A percentile compares a stretch with the other conserved stretches of the same genome.
Conservation (phyloP, 2,329 filamentous ascomycete species). For the Trichophyton verrucosum region DNA sequence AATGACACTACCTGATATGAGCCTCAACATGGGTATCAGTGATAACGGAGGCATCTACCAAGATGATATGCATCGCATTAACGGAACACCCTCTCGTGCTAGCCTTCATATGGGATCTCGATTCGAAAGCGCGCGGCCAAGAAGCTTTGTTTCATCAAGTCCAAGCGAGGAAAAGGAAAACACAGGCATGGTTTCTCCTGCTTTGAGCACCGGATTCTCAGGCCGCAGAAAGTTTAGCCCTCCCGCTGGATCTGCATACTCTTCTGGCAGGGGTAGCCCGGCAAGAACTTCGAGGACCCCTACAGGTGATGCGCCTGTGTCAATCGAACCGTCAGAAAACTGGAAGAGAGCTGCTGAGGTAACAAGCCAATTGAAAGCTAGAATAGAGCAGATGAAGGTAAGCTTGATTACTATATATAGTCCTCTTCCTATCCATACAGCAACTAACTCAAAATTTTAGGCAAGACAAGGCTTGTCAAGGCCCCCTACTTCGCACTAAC, state of each 20-base stretch:
- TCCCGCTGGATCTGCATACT: slow-evolving; percentile 23
- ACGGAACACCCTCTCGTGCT: slow-evolving; percentile 17
- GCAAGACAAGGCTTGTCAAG: slow-evolving; percentile 35
- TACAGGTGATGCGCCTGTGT: slow-evolving; percentile 21
- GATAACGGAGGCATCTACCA: slow-evolving; percentile 39
- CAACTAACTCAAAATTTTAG: slow-evolving; percentile 16
- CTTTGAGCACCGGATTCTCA: slow-evolving; percentile 20
- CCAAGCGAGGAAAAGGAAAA: slow-evolving; percentile 70
- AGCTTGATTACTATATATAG: not conserved
- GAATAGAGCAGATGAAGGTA: slow-evolving; percentile 97
- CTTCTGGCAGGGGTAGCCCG: slow-evolving; percentile 28
- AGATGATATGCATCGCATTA: slow-evolving; percentile 20
- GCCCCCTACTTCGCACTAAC: slow-evolving; percentile 17
- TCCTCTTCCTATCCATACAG: not conserved
- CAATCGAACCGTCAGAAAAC: slow-evolving; percentile 60
- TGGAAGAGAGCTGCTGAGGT: slow-evolving; percentile 97
- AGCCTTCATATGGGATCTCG: slow-evolving; percentile 28
- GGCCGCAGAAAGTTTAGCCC: slow-evolving; percentile 35
- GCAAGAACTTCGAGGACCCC: slow-evolving; percentile 17
- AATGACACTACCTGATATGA: slow-evolving; percentile 40
- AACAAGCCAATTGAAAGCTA: slow-evolving; percentile 89
- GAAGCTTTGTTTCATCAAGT: slow-evolving; percentile 36
- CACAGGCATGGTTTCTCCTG: slow-evolving; percentile 40
- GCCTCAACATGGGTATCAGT: slow-evolving; percentile 39
- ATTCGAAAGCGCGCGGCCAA: slow-evolving; percentile 30